Conservation (phyloP, 345 rosid genomes). For the Bretschneidera sinensis region DNA sequence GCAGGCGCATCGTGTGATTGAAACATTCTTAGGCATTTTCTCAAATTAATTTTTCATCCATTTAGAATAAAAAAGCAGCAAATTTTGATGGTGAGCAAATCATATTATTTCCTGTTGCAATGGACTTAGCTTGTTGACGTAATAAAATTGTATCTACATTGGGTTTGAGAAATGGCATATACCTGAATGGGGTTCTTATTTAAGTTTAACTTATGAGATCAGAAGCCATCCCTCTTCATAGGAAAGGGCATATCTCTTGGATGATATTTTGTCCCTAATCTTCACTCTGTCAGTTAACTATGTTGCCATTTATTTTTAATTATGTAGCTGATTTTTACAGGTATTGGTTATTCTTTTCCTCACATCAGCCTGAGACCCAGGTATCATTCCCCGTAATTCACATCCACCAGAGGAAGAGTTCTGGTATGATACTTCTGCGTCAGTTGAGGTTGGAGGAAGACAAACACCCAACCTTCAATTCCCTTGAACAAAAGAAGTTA, state of each 20-base stretch:
- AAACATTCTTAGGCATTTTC: neutral
- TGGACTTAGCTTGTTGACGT: neutral
- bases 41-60: too few species aligned
- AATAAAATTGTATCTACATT: neutral
- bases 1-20: neutral
- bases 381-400: conserved; percentile 78
- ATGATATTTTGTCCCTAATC: too few species aligned
- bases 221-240: neutral
- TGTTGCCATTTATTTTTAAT: conserved; percentile 17
- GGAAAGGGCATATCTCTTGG: too few species aligned
- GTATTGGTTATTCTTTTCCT: conserved; percentile 76
- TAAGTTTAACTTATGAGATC: neutral
- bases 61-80: neutral
- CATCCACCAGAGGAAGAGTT: conserved; percentile 97
- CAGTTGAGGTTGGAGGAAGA: conserved; percentile 65
- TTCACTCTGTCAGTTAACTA: neutral
- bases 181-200: too few species aligned
- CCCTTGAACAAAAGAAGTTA: conserved; percentile 84
- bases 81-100: neutral
- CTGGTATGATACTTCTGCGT: conserved; percentile 52
- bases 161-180: neutral
- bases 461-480: conserved; percentile 86
- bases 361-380: conserved; percentile 94
- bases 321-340: conserved; percentile 41
- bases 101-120: neutral